These are phyloP conservation scores for Pythium plurisporium DNA, from an alignment of 352 stramenopile species.

Conservation along the genomic window DNA sequence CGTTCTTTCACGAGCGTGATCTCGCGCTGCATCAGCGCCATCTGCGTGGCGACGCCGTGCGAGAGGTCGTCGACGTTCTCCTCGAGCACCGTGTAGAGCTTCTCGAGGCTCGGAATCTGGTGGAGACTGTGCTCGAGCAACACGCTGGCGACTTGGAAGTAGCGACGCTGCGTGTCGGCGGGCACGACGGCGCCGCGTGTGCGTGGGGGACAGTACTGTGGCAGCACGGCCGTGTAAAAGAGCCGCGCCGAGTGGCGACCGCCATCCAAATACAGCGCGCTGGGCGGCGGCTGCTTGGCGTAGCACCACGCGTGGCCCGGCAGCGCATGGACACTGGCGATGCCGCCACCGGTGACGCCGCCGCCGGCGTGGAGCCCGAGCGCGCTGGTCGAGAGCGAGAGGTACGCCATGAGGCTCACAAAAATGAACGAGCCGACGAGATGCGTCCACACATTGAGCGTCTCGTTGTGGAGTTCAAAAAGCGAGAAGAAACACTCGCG, in stretches of 20 bases:
- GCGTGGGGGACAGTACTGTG: slow-evolving; percentile 38
- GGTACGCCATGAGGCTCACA: slow-evolving; percentile 67
- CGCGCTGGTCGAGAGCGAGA: slow-evolving; percentile 51
- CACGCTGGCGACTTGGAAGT: slow-evolving; percentile 76
- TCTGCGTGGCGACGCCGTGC: slow-evolving; percentile 54
- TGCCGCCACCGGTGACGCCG: neutral
- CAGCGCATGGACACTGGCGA: slow-evolving; percentile 24
- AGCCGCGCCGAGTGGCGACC: slow-evolving; percentile 52
- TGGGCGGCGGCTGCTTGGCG: neutral
- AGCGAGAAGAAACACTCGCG: slow-evolving; percentile 73
- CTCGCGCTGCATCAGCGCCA: slow-evolving; percentile 62
- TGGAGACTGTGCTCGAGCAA: slow-evolving; percentile 84
- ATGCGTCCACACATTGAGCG: slow-evolving; percentile 87
- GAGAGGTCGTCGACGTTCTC: slow-evolving; percentile 69
- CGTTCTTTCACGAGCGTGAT: slow-evolving; percentile 51
- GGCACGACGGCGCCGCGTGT: slow-evolving; percentile 19
- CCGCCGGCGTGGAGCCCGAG: slow-evolving; percentile 21
- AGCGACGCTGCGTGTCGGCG: slow-evolving; percentile 33
- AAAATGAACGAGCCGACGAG: slow-evolving; percentile 86
- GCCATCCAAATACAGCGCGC: slow-evolving; percentile 31
- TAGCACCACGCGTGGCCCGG: slow-evolving; percentile 18
- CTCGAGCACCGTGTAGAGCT: slow-evolving; percentile 71
- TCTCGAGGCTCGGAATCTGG: slow-evolving; percentile 77
- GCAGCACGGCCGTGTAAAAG: slow-evolving; percentile 35
- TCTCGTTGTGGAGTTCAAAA: slow-evolving; percentile 88